Base-by-base conservation (phyloP, 2,329 filamentous ascomycete species). In the Bipolaris oryzae region DNA sequence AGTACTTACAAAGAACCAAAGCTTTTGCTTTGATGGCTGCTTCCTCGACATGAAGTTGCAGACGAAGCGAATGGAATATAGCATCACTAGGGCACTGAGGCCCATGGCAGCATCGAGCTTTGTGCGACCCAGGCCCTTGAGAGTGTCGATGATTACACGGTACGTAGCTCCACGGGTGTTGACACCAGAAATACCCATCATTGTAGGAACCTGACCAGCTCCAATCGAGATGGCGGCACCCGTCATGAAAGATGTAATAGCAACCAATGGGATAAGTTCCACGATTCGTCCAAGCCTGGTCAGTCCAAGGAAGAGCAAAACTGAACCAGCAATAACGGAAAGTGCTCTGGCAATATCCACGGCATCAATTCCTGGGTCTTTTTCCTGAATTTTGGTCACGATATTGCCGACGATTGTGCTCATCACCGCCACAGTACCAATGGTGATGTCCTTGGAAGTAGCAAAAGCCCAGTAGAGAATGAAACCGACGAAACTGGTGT, bases 371-470 rank as follows among this genome's bases (percentile, higher is more conserved):
- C 69, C 54, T 6, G 68, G 68, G 71, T 91, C 85, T 74, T 3
- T 82, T 74, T 7, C 79, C 73, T 48, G 81, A 74, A 39, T 87
- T 35, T 88, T 83, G 41, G 84, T 74, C 43, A 98, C 87, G 48
- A 98, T 87, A 50, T 89, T 89, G 42, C 95, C 95, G 2, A 91
- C 89, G 15, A 99, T 84, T 3, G 91, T 96, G 1, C 93, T 98
- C 84, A 98, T 90, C 64, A 98, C 95, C 35, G 95, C 95, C 46
- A 98, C 95, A 31, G 94, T 94, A n/a, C 94, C 94, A 54, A 98
- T 98, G 9, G 94, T 97, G 71, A 99, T 98, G 76, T 99, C 94
- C 74, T 98, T 99, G 13, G 94, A 97, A 0, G 95, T 99, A 33
- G 93, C 95, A 71, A 98, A 98, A 73, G 97, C 90, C 94, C 94